Base-by-base conservation (phyloP, 2,329 filamentous ascomycete genomes). In the Ascochyta clinopodiicola region DNA sequence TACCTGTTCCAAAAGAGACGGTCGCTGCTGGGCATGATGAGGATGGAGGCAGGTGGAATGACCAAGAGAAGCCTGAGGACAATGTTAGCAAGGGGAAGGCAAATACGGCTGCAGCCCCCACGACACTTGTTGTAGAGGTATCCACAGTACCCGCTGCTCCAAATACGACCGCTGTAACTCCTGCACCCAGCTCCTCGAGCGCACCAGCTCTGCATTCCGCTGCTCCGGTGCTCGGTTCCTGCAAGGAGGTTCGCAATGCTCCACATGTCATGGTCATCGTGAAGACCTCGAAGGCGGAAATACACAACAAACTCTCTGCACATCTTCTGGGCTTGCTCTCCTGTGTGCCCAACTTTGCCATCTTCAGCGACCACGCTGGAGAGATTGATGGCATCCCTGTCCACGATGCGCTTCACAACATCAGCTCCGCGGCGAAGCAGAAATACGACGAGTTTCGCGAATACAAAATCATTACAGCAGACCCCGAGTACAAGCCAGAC, bases 231-330 rank as follows among this genome's bases (percentile, higher is more conserved):
- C 19, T 31, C 8, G 59, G 57, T 7, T 59, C 61, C 32, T 74
- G 69, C 58, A 66, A 61, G 36, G 61, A 71, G 8, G 66, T 68
- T 24, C 56, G 61, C 1, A 74, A 73, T 25, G 73, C 75, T 3
- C 75, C 82, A 3, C 78, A 86, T 64, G 71, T 86, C 42, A 80
- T 86, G 56, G 78, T 87, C 15, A 74, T 86, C 9, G 75, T 87
- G 57, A 82, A 82, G 59, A 87, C 85, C 0, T 85, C 84, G 48
- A 83, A 84, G 15, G 84, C 82, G 7, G 84, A 87, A 62, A 78
- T 83, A 13, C 70, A 76, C 48, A 78, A 81, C 25, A 85, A 85
- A 65, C 77, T 87, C 2, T 82, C 83, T 1, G 71, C 79, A 2
- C 84, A 86, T 61, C 78, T 85, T 54, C 68, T 77, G 45, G 84